Evolutionary conservation across 495 filamentous ascomycete species (phyloP).

Genomic region (Tuber calosporum): DNA sequence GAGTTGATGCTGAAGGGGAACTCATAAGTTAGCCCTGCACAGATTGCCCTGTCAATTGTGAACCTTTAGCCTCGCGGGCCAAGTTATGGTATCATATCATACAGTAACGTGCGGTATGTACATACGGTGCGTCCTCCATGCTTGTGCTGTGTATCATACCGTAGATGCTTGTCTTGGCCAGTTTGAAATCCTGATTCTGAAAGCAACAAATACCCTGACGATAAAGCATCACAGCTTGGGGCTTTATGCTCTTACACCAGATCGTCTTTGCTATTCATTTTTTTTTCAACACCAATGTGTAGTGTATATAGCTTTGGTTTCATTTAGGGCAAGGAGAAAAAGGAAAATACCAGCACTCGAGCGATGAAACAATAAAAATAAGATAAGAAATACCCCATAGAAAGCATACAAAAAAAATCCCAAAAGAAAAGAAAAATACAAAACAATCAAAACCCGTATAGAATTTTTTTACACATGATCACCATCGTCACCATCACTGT

Average conservation of each 20-base stretch:
- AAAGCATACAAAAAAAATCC: neutral
- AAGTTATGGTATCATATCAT: neutral
- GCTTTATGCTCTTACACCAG: neutral
- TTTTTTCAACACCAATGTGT: neutral
- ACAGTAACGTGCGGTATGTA: neutral
- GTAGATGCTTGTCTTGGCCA: neutral
- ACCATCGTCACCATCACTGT: neutral
- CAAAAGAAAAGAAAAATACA: neutral
- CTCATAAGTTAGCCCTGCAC: neutral
- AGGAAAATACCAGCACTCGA: neutral
- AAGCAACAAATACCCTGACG: neutral
- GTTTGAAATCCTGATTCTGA: neutral
- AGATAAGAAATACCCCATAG: neutral
- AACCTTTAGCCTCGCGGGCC: neutral
- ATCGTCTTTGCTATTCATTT: neutral
- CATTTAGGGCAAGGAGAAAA: neutral
- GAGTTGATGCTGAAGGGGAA: neutral
- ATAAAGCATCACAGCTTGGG: neutral
- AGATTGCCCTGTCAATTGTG: neutral
- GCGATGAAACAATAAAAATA: neutral
- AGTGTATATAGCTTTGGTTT: neutral
- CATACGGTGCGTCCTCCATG: neutral
- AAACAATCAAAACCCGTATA: neutral
- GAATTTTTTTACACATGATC: neutral
- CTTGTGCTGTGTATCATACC: neutral